Base-by-base conservation (phyloP, 2,329 filamentous ascomycete species). In the Hymenoscyphus infarciens region DNA sequence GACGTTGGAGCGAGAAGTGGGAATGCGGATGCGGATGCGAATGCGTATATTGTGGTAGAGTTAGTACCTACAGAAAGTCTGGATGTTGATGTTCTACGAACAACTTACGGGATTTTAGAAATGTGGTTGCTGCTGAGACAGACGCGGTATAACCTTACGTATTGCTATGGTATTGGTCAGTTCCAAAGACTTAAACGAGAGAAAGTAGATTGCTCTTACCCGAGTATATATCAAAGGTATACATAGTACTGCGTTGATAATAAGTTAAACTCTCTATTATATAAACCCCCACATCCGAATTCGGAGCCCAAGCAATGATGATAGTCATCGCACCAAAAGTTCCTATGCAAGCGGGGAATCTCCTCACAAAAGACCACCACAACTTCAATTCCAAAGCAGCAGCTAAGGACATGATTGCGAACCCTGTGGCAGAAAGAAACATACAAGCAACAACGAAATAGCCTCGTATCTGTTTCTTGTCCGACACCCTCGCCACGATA, bases 231-330 rank as follows among this genome's bases (percentile, higher is more conserved):
- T 38, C 31, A 16, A 35, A 5, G 8, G 54, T 31, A 56, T 56
- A 56, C 16, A 56, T 27, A n/a, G 19, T 22, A n/a, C 19, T 56
- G 16, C 53, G 33, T 33, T 56, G 53, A 27, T 56, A 56, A 27
- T 27, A 56, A 27, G 13, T 29, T 27, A 27, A 31, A 38, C 35
- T 38, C 2, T 13, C 35, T 3, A 13, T 13, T 13, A 38, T 38
- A n/a, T 27, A 56, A 5, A 27, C 19, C 7, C 25, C 53, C 25
- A 33, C 53, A 0, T 13, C 35, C 6, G 33, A n/a, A 16, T 56
- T 31, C 3, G 53, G 53, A 8, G n/a, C 38, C 13, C 13, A 16
- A n/a, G 38, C 13, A n/a, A 39, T 15, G 38, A 39, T 39, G 38
- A 39, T 15, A 15, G 11, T 39, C 16, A 15, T 15, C 13, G 38